Evolutionary conservation across 176 grass and related monocot species (phyloP), one percentile per base, ranked within the genome.

Genomic region (Oryza officinalis): DNA sequence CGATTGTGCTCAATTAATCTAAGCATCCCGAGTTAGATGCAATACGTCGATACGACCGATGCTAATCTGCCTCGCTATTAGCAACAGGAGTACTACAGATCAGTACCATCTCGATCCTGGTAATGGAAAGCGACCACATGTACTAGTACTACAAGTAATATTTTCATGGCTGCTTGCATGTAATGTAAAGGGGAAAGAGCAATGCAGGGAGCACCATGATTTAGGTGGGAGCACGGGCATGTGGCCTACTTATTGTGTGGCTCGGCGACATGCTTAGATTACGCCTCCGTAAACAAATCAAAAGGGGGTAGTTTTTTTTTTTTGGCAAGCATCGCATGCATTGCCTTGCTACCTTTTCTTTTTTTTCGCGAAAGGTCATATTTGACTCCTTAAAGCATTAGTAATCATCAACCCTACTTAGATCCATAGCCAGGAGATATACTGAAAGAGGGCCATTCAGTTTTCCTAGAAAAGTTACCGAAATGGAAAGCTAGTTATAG

Each of bases 161-260:
- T 14, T 71, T 71, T 71, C 65, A 52, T 57, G 45, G 33, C 7
- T 9, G 71, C 68, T 73, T 75, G 45, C 60, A 75, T 75, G 81
- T 52, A 67, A 41, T 10, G 40, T 38, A 38, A 41, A 45, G 33
- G 73, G 78, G 31, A 76, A 86, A 74, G 74, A 31, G 6, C 40
- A 41, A 28, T 38, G 43, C 28, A 12, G 27, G 57, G 20, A 20
- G 40, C 73, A 32, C 23, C 65, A 89, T 86, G 57, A 89, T 86
- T 89, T 72, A 26, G 45, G 45, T 20, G 33, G 57, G 30, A 27
- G 78, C 88, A 67, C 35, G 73, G 67, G 60, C 74, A 82, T 90
- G 83, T 86, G 78, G 25, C 67, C 57, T 74, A 83, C 74, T 86
- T 82, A 86, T 72, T 79, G 86, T 78, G 32, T 82, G 78, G 79